phyloP scores from a whole-genome alignment of 2,329 filamentous ascomycete genomes.

The Emericellopsis cladophorae region DNA sequence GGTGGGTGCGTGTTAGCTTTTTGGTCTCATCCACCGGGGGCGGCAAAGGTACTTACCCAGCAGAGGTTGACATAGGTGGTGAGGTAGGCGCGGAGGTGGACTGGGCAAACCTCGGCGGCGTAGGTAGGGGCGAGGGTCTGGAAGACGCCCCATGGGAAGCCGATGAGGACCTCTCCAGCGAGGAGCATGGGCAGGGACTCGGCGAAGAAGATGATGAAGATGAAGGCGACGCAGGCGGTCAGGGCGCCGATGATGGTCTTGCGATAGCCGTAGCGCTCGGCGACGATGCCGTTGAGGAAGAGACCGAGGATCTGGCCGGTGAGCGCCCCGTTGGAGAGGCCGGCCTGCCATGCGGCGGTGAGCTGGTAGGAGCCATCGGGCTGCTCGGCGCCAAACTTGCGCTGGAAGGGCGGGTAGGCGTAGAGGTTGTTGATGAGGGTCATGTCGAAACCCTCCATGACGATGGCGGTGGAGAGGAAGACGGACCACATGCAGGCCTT shows the following conservation, averaged over 20 bases:
- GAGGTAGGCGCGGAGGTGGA: conserved; percentile 35
- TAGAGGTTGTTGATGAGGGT: conserved; percentile 26
- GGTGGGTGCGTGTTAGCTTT: too few relatives aligned
- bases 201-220: conserved; percentile 42
- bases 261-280: conserved; percentile 37
- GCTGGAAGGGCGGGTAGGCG: conserved; percentile 24
- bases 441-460: conserved; percentile 28
- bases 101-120: conserved; percentile 35
- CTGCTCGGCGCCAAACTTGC: conserved; percentile 22
- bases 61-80: conserved; percentile 45
- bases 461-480: conserved; percentile 20
- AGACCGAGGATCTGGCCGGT: conserved; percentile 43
- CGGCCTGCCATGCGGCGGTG: conserved; percentile 44
- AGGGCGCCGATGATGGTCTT: conserved; percentile 34
- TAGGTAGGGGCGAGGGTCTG: conserved; percentile 39
- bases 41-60: conserved; percentile 20
- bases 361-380: conserved; percentile 29
- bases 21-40: too few relatives aligned
- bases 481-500: conserved; percentile 23
- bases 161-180: conserved; percentile 32
- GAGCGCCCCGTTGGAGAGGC: conserved; percentile 36
- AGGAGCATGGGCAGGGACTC: conserved; percentile 31
- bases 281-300: conserved; percentile 36
- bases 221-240: conserved; percentile 30
- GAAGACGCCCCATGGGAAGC: conserved; percentile 24